Evolutionary conservation across 2,329 filamentous ascomycete genomes (phyloP).

Genomic region (Tolypocladium album): DNA sequence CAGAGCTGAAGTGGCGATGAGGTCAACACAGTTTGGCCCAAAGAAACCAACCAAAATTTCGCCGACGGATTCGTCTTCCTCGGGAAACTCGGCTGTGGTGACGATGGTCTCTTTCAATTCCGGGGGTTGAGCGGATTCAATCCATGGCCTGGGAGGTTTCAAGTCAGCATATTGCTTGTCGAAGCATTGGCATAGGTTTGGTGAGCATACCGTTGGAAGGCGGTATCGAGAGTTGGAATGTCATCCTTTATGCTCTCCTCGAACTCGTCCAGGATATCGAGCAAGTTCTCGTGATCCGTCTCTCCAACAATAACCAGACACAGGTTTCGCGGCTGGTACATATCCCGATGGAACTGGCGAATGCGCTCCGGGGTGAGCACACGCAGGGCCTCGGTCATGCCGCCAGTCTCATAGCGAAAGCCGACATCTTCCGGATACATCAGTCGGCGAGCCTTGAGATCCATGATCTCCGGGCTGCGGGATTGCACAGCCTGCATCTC

Average conservation of each 20-base stretch:
- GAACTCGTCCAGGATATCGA: slow-evolving; percentile 76
- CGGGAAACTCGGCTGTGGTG: slow-evolving; percentile 80
- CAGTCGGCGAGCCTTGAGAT: slow-evolving; percentile 66
- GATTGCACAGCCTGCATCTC: slow-evolving; percentile 98
- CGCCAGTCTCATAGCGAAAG: slow-evolving; percentile 96
- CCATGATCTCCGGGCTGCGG: slow-evolving; percentile 74
- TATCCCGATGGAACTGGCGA: slow-evolving; percentile 85
- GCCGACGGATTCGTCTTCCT: slow-evolving; percentile 89
- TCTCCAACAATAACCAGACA: slow-evolving; percentile 89
- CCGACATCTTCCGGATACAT: slow-evolving; percentile 84
- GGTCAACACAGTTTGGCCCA: slow-evolving; percentile 70
- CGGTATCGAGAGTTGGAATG: slow-evolving; percentile 62
- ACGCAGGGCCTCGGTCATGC: slow-evolving; percentile 86
- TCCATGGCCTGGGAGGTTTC: slow-evolving; percentile 53
- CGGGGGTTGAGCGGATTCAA: slow-evolving; percentile 73
- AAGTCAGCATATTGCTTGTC: background rate
- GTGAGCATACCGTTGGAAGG: slow-evolving; percentile 54
- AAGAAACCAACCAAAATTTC: slow-evolving; percentile 82
- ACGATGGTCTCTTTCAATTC: slow-evolving; percentile 60
- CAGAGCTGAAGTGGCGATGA: slow-evolving; percentile 58
- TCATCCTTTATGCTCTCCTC: slow-evolving; percentile 77
- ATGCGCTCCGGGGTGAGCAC: slow-evolving; percentile 82
- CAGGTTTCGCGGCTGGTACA: slow-evolving; percentile 97
- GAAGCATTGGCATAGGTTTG: too few species aligned
- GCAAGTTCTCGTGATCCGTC: slow-evolving; percentile 69